Percentiles rank a stretch among this genome's conserved stretches.
Conservation (phyloP, 179 eudicot species). For the Beta corolliflora region DNA sequence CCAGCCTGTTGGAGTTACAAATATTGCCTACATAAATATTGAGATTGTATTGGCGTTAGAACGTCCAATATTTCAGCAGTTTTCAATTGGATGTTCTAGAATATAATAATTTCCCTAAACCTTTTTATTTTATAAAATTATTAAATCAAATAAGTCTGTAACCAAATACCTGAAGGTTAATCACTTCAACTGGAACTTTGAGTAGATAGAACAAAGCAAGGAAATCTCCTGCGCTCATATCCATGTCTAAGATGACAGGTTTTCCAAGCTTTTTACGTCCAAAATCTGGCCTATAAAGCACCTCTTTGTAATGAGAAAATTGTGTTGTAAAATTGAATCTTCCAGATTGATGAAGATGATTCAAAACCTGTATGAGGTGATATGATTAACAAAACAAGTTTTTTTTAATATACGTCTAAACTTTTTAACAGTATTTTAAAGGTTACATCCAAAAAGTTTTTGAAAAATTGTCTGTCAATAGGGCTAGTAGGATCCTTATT, state of each 20-base stretch:
- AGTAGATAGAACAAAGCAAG: slow-evolving; percentile 72
- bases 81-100: not conserved
- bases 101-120: too few relatives aligned
- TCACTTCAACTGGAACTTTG: slow-evolving; percentile 56
- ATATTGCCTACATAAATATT: slow-evolving; percentile 53
- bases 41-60: not conserved
- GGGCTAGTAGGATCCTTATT: slow-evolving; percentile 47
- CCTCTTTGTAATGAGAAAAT: slow-evolving; percentile 59
- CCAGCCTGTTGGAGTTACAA: slow-evolving; percentile 87
- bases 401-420: not conserved
- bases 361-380: slow-evolving; percentile 52
- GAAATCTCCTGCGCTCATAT: slow-evolving; percentile 87
- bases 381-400: not conserved
- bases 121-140: too few relatives aligned
- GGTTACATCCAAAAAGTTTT: slow-evolving; percentile 62
- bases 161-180: slow-evolving; percentile 58
- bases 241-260: slow-evolving; percentile 72
- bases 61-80: not conserved
- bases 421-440: not conserved
- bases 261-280: slow-evolving; percentile 49
- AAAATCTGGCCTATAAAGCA: slow-evolving; percentile 52
- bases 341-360: slow-evolving; percentile 61
- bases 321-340: slow-evolving; percentile 74
- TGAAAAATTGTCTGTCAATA: slow-evolving; percentile 52
- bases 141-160: too few relatives aligned